These are phyloP conservation scores for Herpetospermum pedunculosum DNA, from an alignment of 306 rosid species.

Conservation along the genomic window DNA sequence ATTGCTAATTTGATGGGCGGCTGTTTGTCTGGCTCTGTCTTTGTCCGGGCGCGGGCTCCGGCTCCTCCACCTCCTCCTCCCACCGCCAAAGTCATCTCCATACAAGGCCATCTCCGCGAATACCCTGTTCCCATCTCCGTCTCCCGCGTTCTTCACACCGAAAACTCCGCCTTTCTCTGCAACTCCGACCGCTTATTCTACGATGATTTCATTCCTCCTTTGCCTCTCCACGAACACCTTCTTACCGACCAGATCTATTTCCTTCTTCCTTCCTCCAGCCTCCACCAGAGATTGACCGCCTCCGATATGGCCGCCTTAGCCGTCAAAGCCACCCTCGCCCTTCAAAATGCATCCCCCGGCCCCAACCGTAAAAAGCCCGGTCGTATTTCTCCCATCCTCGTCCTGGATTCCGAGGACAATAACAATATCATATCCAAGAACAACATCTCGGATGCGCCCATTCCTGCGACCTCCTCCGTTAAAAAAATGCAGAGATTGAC, in stretches of 20 bases:
- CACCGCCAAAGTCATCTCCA: constrained; percentile 21
- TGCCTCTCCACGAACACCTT: constrained; percentile 15
- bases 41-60: too few species aligned
- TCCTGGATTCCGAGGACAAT: too few species aligned
- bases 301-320: constrained; percentile 45
- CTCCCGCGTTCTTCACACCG: constrained; percentile 23
- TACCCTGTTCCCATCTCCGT: constrained; percentile 26
- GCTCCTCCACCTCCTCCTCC: background rate
- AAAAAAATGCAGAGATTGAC: constrained; percentile 22
- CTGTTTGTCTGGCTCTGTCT: too few species aligned
- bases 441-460: background rate
- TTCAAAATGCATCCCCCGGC: constrained; percentile 6
- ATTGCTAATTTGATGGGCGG: constrained; percentile 20
- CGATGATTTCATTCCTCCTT: constrained; percentile 17
- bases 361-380: constrained; percentile 16
- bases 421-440: too few species aligned
- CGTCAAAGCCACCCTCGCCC: constrained; percentile 36
- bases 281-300: constrained; percentile 16
- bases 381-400: constrained; percentile 27
- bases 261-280: constrained; percentile 21
- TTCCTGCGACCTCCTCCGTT: constrained; percentile 12
- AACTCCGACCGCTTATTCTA: constrained; percentile 28
- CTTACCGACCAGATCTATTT: constrained; percentile 31
- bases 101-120: constrained; percentile 15
- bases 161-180: constrained; percentile 15